phyloP scores from a whole-genome alignment of 2,329 filamentous ascomycete species.

The Fusarium mexicanum region DNA sequence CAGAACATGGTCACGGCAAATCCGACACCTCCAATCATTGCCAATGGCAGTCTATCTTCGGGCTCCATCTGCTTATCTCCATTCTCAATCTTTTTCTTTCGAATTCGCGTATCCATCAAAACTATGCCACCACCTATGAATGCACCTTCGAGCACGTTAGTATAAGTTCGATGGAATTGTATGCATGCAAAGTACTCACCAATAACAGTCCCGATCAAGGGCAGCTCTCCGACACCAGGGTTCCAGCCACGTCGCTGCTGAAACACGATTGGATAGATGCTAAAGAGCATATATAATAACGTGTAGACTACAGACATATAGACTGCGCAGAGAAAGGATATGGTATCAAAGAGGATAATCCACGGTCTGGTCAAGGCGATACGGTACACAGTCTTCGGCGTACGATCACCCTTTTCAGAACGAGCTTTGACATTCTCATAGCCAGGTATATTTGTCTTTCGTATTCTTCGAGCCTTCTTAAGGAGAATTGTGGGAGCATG shows the following conservation, averaged over 20 bases:
- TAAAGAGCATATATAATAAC: slow-evolving; percentile 76
- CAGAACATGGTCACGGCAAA: slow-evolving; percentile 37
- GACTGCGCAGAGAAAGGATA: slow-evolving; percentile 79
- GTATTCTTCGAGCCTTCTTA: slow-evolving; percentile 24
- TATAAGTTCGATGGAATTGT: no score
- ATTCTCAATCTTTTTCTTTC: slow-evolving; percentile 12
- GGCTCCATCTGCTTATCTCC: slow-evolving; percentile 24
- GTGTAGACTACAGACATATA: slow-evolving; percentile 85
- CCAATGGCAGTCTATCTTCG: slow-evolving; percentile 29
- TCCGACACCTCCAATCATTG: slow-evolving; percentile 33
- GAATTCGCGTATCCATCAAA: slow-evolving; percentile 24
- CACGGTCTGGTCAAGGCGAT: slow-evolving; percentile 78
- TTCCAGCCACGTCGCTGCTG: slow-evolving; percentile 51
- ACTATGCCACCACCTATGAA: slow-evolving; percentile 27
- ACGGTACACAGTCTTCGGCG: slow-evolving; percentile 58
- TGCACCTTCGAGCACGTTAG: slow-evolving; percentile 8
- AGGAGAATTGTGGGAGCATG: slow-evolving; percentile 79
- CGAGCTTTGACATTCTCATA: slow-evolving; percentile 25
- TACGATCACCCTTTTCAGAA: slow-evolving; percentile 11
- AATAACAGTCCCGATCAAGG: slow-evolving; percentile 34
- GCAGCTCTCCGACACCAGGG: slow-evolving; percentile 28
- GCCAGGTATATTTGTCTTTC: slow-evolving; percentile 29
- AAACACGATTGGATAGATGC: slow-evolving; percentile 74
- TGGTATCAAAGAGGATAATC: slow-evolving; percentile 79
- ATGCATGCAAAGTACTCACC: not conserved